A percentile compares a stretch with the other conserved stretches of the same genome.
These are phyloP conservation scores for Fagopyrum esculentum DNA, from an alignment of 148 eudicot species.

Conservation along the genomic window DNA sequence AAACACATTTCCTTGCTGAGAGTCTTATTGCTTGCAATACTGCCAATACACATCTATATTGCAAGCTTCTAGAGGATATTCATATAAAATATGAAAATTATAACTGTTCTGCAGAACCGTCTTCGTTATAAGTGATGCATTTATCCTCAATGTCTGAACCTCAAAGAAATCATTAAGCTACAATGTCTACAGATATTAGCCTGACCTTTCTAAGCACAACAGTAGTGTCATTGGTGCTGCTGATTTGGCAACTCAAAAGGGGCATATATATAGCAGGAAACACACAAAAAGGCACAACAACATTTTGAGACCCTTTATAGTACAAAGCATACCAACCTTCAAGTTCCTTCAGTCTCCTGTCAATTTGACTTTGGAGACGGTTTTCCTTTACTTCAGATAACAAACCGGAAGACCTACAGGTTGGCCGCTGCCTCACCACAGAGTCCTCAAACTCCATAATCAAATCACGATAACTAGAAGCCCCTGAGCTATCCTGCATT, in stretches of 20 bases:
- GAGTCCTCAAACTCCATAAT: constrained; percentile 86
- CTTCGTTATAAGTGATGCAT: neutral
- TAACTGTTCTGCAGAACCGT: neutral
- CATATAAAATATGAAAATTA: neutral
- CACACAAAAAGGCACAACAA: neutral
- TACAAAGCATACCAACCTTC: constrained; percentile 49
- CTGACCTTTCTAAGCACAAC: neutral
- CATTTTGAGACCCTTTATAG: neutral
- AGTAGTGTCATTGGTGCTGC: neutral
- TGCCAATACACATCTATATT: neutral
- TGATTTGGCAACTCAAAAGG: neutral
- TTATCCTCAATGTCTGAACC: neutral
- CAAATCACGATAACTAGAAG: constrained; percentile 56
- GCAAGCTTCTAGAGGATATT: neutral
- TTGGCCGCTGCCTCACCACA: constrained; percentile 55
- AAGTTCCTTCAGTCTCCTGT: constrained; percentile 73
- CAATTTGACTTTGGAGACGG: constrained; percentile 55
- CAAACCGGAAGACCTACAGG: constrained; percentile 47
- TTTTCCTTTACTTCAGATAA: constrained; percentile 49
- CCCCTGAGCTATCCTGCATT: constrained; percentile 41
- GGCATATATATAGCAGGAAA: too few species aligned
- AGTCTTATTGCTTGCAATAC: neutral
- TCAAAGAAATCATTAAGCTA: neutral
- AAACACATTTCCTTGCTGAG: neutral
- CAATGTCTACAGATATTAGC: neutral